phyloP scores from a whole-genome alignment of 1,139 yeast genomes.

The Geotrichum macrosporum region DNA sequence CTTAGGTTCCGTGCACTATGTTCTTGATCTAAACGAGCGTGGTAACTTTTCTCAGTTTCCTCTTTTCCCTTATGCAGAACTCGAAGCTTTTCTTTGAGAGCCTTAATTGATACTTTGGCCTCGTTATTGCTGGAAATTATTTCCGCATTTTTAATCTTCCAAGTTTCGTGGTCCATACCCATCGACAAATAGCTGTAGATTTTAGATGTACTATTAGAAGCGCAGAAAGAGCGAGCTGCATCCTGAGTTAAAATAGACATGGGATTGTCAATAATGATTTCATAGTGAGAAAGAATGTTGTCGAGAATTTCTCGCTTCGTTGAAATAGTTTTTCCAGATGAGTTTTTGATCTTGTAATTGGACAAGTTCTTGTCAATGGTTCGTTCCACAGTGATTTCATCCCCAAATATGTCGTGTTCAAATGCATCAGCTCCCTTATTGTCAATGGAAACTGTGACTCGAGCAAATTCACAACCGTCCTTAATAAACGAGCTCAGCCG shows the following conservation, averaged over 20 bases:
- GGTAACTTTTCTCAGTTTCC: conserved; percentile 25
- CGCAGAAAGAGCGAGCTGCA: conserved; percentile 83
- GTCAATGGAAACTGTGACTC: conserved; percentile 54
- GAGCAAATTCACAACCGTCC: conserved; percentile 67
- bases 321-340: conserved; percentile 50
- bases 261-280: conserved; percentile 84
- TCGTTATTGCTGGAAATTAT: conserved; percentile 23
- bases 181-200: conserved; percentile 25
- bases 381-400: conserved; percentile 65
- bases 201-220: conserved; percentile 50
- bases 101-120: conserved; percentile 26
- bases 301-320: conserved; percentile 62
- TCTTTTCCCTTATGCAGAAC: conserved; percentile 37
- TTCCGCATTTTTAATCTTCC: conserved; percentile 13
- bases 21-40: conserved; percentile 4
- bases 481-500: conserved; percentile 66
- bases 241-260: conserved; percentile 92
- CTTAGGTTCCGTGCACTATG: conserved; percentile 3
- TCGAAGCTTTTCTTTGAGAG: conserved; percentile 19
- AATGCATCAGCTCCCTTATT: conserved; percentile 62
- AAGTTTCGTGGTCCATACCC: conserved; percentile 20
- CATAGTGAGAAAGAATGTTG: conserved; percentile 62
- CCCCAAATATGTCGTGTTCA: conserved; percentile 62
- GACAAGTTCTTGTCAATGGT: conserved; percentile 39
- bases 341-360: conserved; percentile 53